Conservation (phyloP, 345 rosid species). For the Corymbia maculata region DNA sequence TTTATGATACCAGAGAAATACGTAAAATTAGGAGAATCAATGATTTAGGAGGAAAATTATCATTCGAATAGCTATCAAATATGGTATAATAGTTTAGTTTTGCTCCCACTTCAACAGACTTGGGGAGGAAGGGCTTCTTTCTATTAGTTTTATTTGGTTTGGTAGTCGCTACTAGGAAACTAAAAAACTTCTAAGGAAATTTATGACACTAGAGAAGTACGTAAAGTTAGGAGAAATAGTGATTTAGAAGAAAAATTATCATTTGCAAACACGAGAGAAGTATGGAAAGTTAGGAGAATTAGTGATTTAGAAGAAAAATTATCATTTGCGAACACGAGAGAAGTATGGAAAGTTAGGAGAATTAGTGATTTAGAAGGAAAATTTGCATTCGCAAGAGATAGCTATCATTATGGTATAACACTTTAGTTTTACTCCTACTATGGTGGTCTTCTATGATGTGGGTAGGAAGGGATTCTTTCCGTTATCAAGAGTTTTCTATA, state of each 20-base stretch:
- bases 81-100: background rate
- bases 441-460: background rate
- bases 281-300: background rate
- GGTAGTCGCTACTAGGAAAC: background rate
- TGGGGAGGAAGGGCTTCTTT: background rate
- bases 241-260: background rate
- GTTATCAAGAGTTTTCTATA: background rate
- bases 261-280: background rate
- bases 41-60: background rate
- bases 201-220: background rate
- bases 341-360: background rate
- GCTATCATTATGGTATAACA: background rate
- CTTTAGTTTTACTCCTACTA: background rate
- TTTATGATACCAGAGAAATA: background rate
- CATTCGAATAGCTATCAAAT: background rate
- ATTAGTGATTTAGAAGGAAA: background rate
- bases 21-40: background rate
- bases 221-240: background rate
- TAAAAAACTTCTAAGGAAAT: background rate
- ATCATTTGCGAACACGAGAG: background rate
- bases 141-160: background rate
- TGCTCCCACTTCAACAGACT: background rate
- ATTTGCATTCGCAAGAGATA: background rate
- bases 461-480: background rate
- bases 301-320: background rate